Evolutionary conservation across 2,329 filamentous ascomycete species (phyloP).

Genomic region (Aspergillus carbonarius): DNA sequence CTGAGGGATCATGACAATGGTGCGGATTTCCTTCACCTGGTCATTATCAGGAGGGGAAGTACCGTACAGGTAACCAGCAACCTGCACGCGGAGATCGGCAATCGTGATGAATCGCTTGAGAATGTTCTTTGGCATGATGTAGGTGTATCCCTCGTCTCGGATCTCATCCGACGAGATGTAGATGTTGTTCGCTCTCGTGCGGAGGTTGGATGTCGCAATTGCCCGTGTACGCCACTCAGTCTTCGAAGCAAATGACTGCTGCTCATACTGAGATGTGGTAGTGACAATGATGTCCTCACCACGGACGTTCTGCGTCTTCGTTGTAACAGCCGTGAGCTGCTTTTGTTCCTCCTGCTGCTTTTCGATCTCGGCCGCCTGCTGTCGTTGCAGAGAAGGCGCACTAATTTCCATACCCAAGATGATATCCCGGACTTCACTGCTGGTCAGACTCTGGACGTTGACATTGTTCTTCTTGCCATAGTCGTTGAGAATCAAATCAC

Average conservation of each 20-base stretch:
- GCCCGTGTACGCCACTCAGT: conserved; percentile 97
- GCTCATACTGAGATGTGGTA: conserved; percentile 96
- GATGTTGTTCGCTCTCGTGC: conserved; percentile 94
- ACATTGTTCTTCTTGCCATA: conserved; percentile 99
- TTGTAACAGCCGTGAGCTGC: conserved; percentile 94
- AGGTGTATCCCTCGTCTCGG: conserved; percentile 85
- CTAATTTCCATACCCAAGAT: conserved; percentile 99
- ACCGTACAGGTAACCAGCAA: conserved; percentile 94
- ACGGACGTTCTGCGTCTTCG: conserved; percentile 95
- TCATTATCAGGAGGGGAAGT: conserved; percentile 90
- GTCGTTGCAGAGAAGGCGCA: conserved; percentile 94
- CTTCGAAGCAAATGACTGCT: conserved; percentile 96
- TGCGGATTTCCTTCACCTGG: conserved; percentile 94
- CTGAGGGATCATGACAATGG: conserved; percentile 96
- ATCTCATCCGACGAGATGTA: conserved; percentile 97
- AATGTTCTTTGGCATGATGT: conserved; percentile 99
- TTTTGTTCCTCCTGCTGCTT: conserved; percentile 97
- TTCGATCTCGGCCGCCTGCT: conserved; percentile 97
- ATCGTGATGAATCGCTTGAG: conserved; percentile 98
- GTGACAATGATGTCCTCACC: conserved; percentile 98
- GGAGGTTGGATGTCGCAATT: conserved; percentile 92
- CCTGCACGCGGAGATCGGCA: conserved; percentile 91
- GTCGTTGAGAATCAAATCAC: conserved; percentile 94
- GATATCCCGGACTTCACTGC: conserved; percentile 95
- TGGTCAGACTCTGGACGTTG: conserved; percentile 94